Evolutionary conservation across 371 early-diverging fungal species (phyloP), one percentile per base, ranked within the genome.

Genomic region (Haplosporangium sp.): DNA sequence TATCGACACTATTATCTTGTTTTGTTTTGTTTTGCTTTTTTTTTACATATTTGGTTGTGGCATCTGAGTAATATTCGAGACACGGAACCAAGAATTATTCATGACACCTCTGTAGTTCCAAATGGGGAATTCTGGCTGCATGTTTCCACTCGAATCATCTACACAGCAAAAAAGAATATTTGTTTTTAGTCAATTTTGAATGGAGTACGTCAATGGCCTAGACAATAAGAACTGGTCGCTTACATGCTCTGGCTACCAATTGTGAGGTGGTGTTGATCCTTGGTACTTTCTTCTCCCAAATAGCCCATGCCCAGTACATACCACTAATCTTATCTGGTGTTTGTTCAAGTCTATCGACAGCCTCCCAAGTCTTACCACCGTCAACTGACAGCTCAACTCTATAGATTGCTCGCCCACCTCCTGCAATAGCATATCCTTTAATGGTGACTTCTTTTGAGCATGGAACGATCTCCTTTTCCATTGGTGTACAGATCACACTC

Each of bases 21-120:
- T 45, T 10, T 13, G n/a, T 50, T 15, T 60, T 19, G 7, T 20
- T 60, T 40, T 60, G 39, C 6, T 19, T 40, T 52, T 40, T 52
- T n/a, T 63, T 37, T 69, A 69, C 62, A 62, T 69, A 39, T 63
- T 67, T 34, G 63, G 15, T 19, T 61, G 61, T 61, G 61, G 61
- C 47, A 61, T 45, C 45, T 61, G 61, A 44, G 61, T 61, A 27
- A 61, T 59, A 39, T 67, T 56, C n/a, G 47, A 61, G 39, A 88
- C 86, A 10, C 82, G 72, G 68, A 77, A 88, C 87, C 92, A 94
- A 3, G 92, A 83, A 74, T 94, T 95, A 83, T 94, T 93, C 93
- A 95, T 92, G 38, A 94, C 94, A 5, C 95, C 95, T 55, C 95
- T 86, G 66, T 91, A 92, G 81, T 95, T 95, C 96, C 96, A 96